These are phyloP conservation scores for Penicillium tannophilum DNA, from an alignment of 495 filamentous ascomycete species.

Conservation along the genomic window DNA sequence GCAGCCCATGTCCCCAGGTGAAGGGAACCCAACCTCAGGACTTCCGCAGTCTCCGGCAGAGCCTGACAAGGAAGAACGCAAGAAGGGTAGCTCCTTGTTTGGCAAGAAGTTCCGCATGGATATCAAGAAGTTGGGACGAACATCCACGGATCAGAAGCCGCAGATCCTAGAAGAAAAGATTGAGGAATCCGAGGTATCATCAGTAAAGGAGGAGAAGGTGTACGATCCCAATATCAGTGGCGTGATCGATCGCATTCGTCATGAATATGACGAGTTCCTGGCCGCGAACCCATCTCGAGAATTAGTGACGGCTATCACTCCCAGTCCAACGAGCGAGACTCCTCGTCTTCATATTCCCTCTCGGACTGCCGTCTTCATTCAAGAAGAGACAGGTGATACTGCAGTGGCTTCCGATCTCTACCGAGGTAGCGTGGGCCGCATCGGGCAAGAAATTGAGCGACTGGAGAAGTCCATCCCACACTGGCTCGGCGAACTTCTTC, in stretches of 20 bases:
- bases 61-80: slow-evolving; percentile 71
- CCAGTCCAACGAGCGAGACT: slow-evolving; percentile 80
- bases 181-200: slow-evolving; percentile 71
- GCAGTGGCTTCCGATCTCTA: slow-evolving; percentile 93
- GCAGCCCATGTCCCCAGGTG: slow-evolving; percentile 48
- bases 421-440: slow-evolving; percentile 76
- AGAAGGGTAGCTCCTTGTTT: slow-evolving; percentile 70
- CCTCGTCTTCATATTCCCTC: slow-evolving; percentile 79
- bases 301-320: slow-evolving; percentile 68
- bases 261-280: slow-evolving; percentile 75
- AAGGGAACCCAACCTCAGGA: slow-evolving; percentile 46
- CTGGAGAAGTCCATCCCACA: slow-evolving; percentile 83
- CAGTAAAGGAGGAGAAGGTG: slow-evolving; percentile 69
- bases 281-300: slow-evolving; percentile 53
- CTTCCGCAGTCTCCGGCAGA: slow-evolving; percentile 62
- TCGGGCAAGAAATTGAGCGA: slow-evolving; percentile 75
- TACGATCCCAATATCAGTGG: slow-evolving; percentile 83
- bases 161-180: slow-evolving; percentile 75
- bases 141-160: slow-evolving; percentile 78
- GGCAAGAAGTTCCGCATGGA: slow-evolving; percentile 87
- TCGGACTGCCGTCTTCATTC: slow-evolving; percentile 85
- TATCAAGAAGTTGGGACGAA: slow-evolving; percentile 80
- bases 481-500: slow-evolving; percentile 90
- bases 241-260: slow-evolving; percentile 73
- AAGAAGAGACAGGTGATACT: slow-evolving; percentile 85